A percentile compares a stretch with the other conserved stretches of the same genome.
Evolutionary conservation across 2,329 filamentous ascomycete genomes (phyloP).

Genomic region (Tothia fuscella): DNA sequence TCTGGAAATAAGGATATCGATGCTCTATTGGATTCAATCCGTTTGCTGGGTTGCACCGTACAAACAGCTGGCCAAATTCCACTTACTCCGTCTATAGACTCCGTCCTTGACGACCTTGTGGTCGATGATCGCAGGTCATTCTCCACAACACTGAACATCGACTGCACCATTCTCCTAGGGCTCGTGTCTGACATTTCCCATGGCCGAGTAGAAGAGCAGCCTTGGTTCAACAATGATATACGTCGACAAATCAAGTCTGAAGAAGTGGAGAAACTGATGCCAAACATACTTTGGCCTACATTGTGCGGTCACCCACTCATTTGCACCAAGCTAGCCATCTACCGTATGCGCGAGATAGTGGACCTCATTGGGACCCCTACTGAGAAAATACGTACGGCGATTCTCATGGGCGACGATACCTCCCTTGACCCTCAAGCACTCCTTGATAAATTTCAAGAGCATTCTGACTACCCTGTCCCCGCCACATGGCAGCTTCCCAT

Average conservation of each 20-base stretch:
- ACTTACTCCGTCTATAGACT: conserved; percentile 14
- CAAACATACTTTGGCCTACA: conserved; percentile 50
- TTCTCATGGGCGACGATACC: conserved; percentile 42
- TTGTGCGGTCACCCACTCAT: conserved; percentile 46
- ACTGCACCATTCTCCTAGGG: conserved; percentile 60
- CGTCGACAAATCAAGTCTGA: conserved; percentile 55
- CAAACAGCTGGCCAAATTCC: conserved; percentile 20
- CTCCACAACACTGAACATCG: conserved; percentile 43
- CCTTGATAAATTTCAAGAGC: conserved; percentile 22
- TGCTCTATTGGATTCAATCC: conserved; percentile 42
- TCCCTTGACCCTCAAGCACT: conserved; percentile 18
- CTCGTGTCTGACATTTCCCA: conserved; percentile 65
- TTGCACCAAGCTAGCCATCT: conserved; percentile 54
- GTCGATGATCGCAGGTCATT: conserved; percentile 30
- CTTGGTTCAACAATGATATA: conserved; percentile 48
- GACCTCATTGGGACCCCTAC: conserved; percentile 26
- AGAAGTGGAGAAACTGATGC: conserved; percentile 45
- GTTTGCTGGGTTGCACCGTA: conserved; percentile 34
- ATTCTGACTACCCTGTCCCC: conserved; percentile 45
- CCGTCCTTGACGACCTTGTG: conserved; percentile 22
- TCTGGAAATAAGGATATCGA: conserved; percentile 43
- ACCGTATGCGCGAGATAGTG: conserved; percentile 43
- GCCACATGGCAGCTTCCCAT: conserved; percentile 50
- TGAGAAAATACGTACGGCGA: conserved; percentile 41
- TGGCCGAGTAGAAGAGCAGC: conserved; percentile 32